phyloP scores from a whole-genome alignment of 768 basidiomycete genomes.

The Amanita subjunquillea region DNA sequence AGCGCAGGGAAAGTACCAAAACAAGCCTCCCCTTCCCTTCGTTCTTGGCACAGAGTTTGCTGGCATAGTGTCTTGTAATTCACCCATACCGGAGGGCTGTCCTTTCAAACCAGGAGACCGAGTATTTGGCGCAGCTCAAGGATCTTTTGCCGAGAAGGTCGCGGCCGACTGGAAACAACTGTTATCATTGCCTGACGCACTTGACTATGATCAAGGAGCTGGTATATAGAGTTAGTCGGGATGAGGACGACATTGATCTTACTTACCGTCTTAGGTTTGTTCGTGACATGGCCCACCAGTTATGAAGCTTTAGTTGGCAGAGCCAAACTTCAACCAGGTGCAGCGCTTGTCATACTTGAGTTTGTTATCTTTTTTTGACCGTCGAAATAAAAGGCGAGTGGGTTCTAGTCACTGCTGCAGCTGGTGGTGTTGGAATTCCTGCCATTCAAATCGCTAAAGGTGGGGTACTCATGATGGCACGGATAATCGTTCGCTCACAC shows the following conservation, averaged over 20 bases:
- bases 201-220: conserved; percentile 82
- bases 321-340: conserved; percentile 70
- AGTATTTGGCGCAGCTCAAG: conserved; percentile 78
- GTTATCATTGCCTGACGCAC: conserved; percentile 58
- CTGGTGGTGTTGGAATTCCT: conserved; percentile 88
- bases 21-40: conserved; percentile 78
- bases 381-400: conserved; percentile 54
- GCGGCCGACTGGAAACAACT: conserved; percentile 40
- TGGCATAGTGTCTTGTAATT: conserved; percentile 57
- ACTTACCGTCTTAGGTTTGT: conserved; percentile 43
- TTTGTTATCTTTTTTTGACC: neutral
- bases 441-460: conserved; percentile 93
- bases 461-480: conserved; percentile 14
- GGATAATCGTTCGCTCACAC: too few relatives aligned
- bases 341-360: conserved; percentile 6
- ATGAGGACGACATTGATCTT: neutral
- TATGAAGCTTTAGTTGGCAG: conserved; percentile 87
- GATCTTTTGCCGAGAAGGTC: conserved; percentile 72
- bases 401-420: conserved; percentile 91
- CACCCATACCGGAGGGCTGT: conserved; percentile 74
- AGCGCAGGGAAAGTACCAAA: conserved; percentile 83
- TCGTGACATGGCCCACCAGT: conserved; percentile 86
- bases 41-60: conserved; percentile 80
- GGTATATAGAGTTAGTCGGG: conserved; percentile 27
- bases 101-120: conserved; percentile 74